Evolutionary conservation across 169 alveolate species (phyloP).

Genomic region (Plasmodium falciparum): DNA sequence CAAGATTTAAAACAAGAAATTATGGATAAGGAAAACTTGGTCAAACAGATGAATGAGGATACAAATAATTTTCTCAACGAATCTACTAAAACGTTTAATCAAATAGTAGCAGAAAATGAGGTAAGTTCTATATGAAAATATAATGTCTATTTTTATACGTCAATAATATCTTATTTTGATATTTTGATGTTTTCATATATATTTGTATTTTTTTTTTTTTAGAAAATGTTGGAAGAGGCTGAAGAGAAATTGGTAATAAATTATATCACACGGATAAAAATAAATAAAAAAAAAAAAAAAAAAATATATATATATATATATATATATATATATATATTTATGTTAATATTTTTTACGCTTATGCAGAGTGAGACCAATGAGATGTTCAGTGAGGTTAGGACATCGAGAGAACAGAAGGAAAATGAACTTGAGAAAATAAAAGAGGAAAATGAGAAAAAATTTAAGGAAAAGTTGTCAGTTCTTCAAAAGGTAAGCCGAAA

Average conservation of each 20-base stretch:
- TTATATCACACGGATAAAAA: neutral
- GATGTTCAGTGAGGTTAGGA: constrained; percentile 46
- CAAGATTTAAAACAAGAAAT: constrained; percentile 25
- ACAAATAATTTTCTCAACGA: constrained; percentile 16
- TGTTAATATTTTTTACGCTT: neutral
- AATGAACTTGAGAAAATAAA: constrained; percentile 43
- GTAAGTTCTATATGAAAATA: constrained; percentile 8
- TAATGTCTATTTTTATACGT: neutral
- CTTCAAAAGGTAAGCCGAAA: constrained; percentile 51
- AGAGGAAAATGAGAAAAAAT: constrained; percentile 55
- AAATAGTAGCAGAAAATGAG: constrained; percentile 38
- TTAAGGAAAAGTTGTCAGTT: constrained; percentile 36
- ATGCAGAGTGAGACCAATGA: constrained; percentile 35
- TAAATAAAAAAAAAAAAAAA: too few species aligned
- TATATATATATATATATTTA: neutral
- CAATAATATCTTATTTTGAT: neutral
- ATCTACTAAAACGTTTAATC: constrained; percentile 21
- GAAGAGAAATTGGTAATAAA: constrained; percentile 41
- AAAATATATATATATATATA: too few species aligned
- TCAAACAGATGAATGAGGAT: constrained; percentile 36
- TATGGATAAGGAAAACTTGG: constrained; percentile 1
- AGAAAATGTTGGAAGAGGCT: constrained; percentile 61
- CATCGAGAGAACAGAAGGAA: constrained; percentile 61
- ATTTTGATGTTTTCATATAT: neutral
- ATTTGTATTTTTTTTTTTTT: neutral